Base-by-base conservation (phyloP, 2,329 filamentous ascomycete genomes). In the Trichoderma sp. region DNA sequence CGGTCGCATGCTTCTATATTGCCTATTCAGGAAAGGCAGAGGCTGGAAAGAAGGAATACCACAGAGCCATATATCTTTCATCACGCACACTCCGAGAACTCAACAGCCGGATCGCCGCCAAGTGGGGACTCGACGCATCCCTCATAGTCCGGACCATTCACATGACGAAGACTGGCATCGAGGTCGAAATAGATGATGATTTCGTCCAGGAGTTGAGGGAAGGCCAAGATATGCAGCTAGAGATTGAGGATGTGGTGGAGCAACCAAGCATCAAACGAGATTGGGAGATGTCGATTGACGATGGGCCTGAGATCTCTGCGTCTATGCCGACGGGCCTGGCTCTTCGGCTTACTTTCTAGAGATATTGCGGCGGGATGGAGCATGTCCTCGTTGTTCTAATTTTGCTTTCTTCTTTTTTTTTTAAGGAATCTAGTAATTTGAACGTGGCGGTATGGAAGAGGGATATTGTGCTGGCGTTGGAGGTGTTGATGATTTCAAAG, bases 181-280 rank as follows among this genome's bases (percentile, higher is more conserved):
- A 93, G 74, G 89, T 98, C 66, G 88, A 96, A 75, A 86, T 98
- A 73, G 95, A 98, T 74, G 93, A 98, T 74, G 93, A 97, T 70
- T 90, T 96, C 57, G 87, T 98, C 35, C 86, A 87, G 53, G 91
- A 94, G 77, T 83, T 98, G 63, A 87, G 89, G 2, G 95, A 99
- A 80, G 94, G 93, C 35, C 93, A 98, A 78, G 94, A 97, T 75
- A 95, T 98, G 90, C 87, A 90, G 68, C 84, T 92, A 67, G 90
- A 95, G 72, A 83, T 92, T 50, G 76, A 77, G 19, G 83, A 86
- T 72, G 74, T 82, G n/a, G 73, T 77, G 5, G 79, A 81, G 34
- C 73, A 74, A 34, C 57, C 72, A 10, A 53, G 52, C 29, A 73
- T 81, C 45, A 88, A 89, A 74, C 78, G 82, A 39, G 87, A 89